Base-by-base conservation (phyloP, 305 asterid genomes). In the Fraxinus sp. region DNA sequence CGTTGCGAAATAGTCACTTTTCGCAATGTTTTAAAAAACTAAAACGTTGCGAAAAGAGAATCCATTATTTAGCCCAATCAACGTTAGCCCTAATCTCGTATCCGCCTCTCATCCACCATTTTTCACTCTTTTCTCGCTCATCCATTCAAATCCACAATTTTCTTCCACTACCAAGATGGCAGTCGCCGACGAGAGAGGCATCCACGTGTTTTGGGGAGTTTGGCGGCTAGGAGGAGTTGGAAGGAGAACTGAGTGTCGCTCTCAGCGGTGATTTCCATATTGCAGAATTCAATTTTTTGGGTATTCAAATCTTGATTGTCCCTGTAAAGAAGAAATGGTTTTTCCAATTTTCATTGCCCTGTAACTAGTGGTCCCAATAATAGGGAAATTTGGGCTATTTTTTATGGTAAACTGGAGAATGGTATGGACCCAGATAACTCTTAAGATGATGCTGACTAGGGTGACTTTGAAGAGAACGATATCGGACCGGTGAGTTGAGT, bases 381-480 rank as follows among this genome's bases (percentile, higher is more conserved):
- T 77, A 79, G 81, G 64, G 33, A 52, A 39, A 55, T 85, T 0
- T 81, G 74, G 85, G 76, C 92, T 68, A 52, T 90, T 87, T 91
- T 89, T 77, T 84, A 96, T 64, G 85, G 89, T 84, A 90, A 85
- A 81, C 85, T 85, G 82, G 91, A 85, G 62, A 92, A 84, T 10
- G 88, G 85, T 6, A 85, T 78, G 81, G 92, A 84, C 89, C 92
- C 92, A 22, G 93, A 88, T 46, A 90, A 89, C 41, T 64, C 89
- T 10, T 90, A 87, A 20, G 92, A 90, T 64, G 90, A 80, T 37
- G 57, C 24, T 76, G 81, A 84, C 22, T 70, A 79, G 57, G 88
- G 84, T 24, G 86, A 81, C 75, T 77, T 86, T 77, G 81, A 87
- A 49, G 87, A 84, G 46, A 85, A 76, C 79, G 86, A 90, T 80